phyloP scores from a whole-genome alignment of 2,329 filamentous ascomycete species.

The Didymosphaeria variabile region DNA sequence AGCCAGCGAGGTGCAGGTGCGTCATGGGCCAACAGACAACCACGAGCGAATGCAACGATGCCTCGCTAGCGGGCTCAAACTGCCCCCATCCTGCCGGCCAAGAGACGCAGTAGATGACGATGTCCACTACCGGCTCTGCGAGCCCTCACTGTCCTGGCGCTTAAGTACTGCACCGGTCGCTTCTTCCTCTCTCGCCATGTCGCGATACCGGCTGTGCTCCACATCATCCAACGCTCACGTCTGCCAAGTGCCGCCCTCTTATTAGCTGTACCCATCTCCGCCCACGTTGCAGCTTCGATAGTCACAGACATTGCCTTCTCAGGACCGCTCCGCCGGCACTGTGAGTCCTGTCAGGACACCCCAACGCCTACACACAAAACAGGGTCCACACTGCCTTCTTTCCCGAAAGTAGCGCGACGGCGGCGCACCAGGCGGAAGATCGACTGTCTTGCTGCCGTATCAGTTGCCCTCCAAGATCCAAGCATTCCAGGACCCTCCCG shows the following conservation, averaged over 20 bases:
- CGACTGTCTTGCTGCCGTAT: conserved; percentile 42
- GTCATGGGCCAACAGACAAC: conserved; percentile 24
- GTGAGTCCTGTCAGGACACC: conserved; percentile 1
- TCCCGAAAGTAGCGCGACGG: conserved; percentile 37
- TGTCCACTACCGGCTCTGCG: conserved; percentile 22
- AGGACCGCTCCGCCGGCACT: conserved; percentile 24
- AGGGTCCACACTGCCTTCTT: conserved; percentile 39
- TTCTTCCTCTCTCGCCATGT: conserved; percentile 2
- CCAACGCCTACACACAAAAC: conserved; percentile 31
- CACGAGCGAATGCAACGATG: conserved; percentile 14
- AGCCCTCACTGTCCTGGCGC: conserved; percentile 14
- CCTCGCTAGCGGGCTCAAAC: conserved; percentile 14
- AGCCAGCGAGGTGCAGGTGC: conserved; percentile 15
- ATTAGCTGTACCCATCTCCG: conserved; percentile 29
- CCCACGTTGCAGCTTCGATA: conserved; percentile 38
- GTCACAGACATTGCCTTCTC: conserved; percentile 29
- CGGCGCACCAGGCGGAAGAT: conserved; percentile 42
- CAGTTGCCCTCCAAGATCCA: conserved; percentile 32
- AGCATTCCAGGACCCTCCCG: conserved; percentile 43
- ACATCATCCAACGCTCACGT: conserved; percentile 14
- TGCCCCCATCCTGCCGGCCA: conserved; percentile 22
- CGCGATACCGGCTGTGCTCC: conserved; percentile 7
- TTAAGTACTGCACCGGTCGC: neutral
- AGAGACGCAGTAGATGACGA: conserved; percentile 33
- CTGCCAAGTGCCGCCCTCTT: neutral